Evolutionary conservation across 148 eudicot genomes (phyloP), one percentile per base, ranked within the genome.

Genomic region (Rhododendron vialii): DNA sequence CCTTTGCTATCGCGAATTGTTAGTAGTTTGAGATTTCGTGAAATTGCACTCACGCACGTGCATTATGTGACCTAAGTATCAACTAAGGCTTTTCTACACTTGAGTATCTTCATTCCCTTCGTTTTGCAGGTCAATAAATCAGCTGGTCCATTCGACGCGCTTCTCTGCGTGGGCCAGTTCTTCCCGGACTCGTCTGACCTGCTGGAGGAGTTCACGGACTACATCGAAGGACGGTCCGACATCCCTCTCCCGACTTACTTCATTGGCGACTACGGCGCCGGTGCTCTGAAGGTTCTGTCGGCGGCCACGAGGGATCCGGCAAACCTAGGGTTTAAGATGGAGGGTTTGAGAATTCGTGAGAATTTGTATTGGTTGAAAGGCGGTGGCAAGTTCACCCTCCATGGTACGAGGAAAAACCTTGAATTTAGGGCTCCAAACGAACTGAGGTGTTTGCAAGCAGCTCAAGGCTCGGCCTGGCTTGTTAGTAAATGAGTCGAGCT

Each of bases 101-200:
- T 57, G 57, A 53, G 17, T 53, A 8, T 17, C 20, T 2, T 36
- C 65, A 51, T 74, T 74, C 24, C 36, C 41, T 55, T 84, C n/a
- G 48, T 53, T 74, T 82, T 89, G 61, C 92, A 96, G 99, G 99
- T 95, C 79, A 96, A 94, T 84, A 96, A 96, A 91, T 94, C 99
- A 69, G 95, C 99, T 24, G 99, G 99, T 26, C 98, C 99, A 12
- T 96, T 96, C 88, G 98, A 94, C 48, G 98, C 95, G 3, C 84
- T 96, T 48, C 93, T 96, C 28, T 96, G 99, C 86, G 98, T 96
- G 24, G 99, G 99, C 3, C 99, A 96, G 84, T 96, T 96, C 86
- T 96, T 96, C 59, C 98, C 98, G n/a, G 95, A 95, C 38, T 80
- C 95, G 10, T 81, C 90, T n/a, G 95, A 94, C 2, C 87, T 80